Percentiles rank a stretch among this genome's conserved stretches.
Evolutionary conservation across 148 eudicot genomes (phyloP).

Genomic region (Silene conica): DNA sequence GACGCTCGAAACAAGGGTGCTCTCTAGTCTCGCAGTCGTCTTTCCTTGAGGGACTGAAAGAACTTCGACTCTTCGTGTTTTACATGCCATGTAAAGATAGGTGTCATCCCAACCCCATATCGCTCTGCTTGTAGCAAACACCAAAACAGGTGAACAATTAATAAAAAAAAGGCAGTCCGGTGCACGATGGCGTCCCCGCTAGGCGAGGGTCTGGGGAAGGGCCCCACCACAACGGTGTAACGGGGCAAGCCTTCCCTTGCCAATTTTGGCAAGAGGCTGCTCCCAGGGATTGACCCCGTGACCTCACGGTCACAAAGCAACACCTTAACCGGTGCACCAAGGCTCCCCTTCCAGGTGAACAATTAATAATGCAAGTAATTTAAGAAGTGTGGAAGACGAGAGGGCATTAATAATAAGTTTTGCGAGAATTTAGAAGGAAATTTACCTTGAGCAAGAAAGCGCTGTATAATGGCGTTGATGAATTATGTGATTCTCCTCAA

Average conservation of each 20-base stretch:
- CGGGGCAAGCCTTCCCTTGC: too few species aligned
- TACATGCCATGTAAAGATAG: conserved; percentile 46
- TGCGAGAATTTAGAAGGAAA: neutral
- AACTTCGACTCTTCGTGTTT: conserved; percentile 61
- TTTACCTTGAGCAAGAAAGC: neutral
- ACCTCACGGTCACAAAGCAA: too few species aligned
- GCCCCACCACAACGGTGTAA: too few species aligned
- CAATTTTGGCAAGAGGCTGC: too few species aligned
- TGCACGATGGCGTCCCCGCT: too few species aligned
- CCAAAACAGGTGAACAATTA: neutral
- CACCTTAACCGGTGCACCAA: too few species aligned
- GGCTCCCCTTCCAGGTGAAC: too few species aligned
- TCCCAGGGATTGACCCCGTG: too few species aligned
- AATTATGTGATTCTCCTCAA: neutral
- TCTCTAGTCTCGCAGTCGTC: neutral
- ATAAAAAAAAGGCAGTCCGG: too few species aligned
- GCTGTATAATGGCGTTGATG: neutral
- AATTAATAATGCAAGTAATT: too few species aligned
- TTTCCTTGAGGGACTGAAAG: conserved; percentile 39
- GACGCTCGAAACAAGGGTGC: conserved; percentile 45
- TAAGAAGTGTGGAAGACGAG: too few species aligned
- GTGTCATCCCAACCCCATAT: conserved; percentile 49
- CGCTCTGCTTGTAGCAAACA: conserved; percentile 41
- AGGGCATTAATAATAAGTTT: neutral
- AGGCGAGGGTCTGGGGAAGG: too few species aligned